Evolutionary conservation across 2,329 filamentous ascomycete genomes (phyloP).

Genomic region (Aspergillus japonicus): DNA sequence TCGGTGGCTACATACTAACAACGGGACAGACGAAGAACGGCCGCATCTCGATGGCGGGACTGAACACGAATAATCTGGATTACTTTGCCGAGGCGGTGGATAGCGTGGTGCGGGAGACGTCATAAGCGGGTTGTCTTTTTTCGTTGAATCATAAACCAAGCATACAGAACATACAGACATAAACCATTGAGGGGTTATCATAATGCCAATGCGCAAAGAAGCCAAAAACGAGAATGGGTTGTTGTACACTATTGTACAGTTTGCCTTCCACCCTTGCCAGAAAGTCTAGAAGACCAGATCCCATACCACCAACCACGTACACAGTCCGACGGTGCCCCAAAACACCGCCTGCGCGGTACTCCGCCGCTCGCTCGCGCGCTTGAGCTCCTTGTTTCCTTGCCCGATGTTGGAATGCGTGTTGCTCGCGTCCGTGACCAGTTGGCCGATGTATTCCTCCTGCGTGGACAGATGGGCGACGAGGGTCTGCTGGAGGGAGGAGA

Average conservation of each 20-base stretch:
- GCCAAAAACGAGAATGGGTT: background rate
- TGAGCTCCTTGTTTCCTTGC: slow-evolving; percentile 86
- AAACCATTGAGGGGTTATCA: background rate
- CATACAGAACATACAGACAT: background rate
- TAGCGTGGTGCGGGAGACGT: slow-evolving; percentile 64
- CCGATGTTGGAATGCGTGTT: slow-evolving; percentile 83
- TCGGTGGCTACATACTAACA: slow-evolving; percentile 4
- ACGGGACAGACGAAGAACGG: slow-evolving; percentile 77
- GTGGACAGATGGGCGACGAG: slow-evolving; percentile 81
- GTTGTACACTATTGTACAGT: background rate
- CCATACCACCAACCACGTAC: slow-evolving; percentile 72
- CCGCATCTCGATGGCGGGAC: slow-evolving; percentile 95
- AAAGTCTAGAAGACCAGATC: slow-evolving; percentile 60
- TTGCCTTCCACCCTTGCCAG: background rate
- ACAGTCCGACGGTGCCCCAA: slow-evolving; percentile 73
- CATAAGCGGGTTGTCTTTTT: slow-evolving; percentile 15
- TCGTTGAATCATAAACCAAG: no score
- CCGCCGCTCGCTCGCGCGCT: slow-evolving; percentile 70
- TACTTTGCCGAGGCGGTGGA: slow-evolving; percentile 91
- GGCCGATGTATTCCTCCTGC: slow-evolving; percentile 85
- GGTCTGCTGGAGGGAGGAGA: slow-evolving; percentile 85
- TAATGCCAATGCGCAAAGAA: background rate
- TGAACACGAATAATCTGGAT: slow-evolving; percentile 88
- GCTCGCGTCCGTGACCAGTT: slow-evolving; percentile 79
- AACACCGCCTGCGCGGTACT: slow-evolving; percentile 77